Conservation (phyloP, 2,329 filamentous ascomycete species). For the Fusarium sp. region DNA sequence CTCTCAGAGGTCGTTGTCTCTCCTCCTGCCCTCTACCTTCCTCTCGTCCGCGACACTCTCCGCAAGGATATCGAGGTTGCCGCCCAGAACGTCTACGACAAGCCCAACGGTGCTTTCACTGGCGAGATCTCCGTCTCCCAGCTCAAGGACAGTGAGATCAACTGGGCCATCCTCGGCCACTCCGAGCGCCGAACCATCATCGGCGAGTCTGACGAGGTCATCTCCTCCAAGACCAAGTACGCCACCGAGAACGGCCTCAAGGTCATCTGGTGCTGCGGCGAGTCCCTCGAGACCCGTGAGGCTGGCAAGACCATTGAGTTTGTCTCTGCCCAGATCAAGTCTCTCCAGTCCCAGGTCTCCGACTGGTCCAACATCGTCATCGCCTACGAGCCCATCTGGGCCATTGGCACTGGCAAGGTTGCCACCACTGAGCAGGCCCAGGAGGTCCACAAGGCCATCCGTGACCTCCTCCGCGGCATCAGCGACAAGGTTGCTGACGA, state of each 20-base stretch:
- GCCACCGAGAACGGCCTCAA: slow-evolving; percentile 86
- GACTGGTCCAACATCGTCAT: slow-evolving; percentile 97
- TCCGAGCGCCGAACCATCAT: slow-evolving; percentile 93
- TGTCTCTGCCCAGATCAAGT: slow-evolving; percentile 85
- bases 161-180: slow-evolving; percentile 93
- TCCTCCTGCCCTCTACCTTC: slow-evolving; percentile 90
- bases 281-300: slow-evolving; percentile 94
- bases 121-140: slow-evolving; percentile 95
- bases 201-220: slow-evolving; percentile 84
- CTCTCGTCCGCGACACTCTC: slow-evolving; percentile 83
- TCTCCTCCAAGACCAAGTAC: slow-evolving; percentile 94
- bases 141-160: slow-evolving; percentile 87
- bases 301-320: slow-evolving; percentile 84
- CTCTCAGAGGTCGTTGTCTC: slow-evolving; percentile 89
- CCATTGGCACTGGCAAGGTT: slow-evolving; percentile 92
- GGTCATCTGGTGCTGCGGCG: slow-evolving; percentile 97
- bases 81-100: slow-evolving; percentile 97
- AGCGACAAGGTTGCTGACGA: slow-evolving; percentile 79
- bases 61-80: slow-evolving; percentile 83
- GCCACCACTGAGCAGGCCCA: slow-evolving; percentile 90
- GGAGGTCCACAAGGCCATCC: slow-evolving; percentile 92
- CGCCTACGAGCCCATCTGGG: slow-evolving; percentile 99
- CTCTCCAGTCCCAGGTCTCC: slow-evolving; percentile 78
- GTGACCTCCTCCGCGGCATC: slow-evolving; percentile 85
- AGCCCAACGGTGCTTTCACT: slow-evolving; percentile 96